Evolutionary conservation across 2,329 filamentous ascomycete species (phyloP).

Genomic region (Talaromyces sp.): DNA sequence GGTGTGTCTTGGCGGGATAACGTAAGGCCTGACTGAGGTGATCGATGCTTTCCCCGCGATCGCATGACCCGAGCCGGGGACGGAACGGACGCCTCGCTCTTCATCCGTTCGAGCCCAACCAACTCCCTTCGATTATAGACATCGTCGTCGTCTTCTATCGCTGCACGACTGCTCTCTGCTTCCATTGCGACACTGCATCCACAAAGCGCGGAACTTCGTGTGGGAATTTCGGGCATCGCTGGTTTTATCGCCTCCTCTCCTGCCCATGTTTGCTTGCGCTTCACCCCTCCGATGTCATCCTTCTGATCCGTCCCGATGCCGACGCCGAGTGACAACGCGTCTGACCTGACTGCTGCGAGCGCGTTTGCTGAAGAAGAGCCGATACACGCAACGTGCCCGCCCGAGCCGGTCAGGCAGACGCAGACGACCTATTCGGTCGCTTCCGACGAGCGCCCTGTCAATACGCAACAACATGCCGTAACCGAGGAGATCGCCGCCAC

Average conservation of each 20-base stretch:
- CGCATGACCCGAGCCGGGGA: slow-evolving; percentile 18
- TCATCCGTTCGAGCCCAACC: slow-evolving; percentile 10
- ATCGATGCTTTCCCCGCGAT: slow-evolving; percentile 30
- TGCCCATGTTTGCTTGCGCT: slow-evolving; percentile 15
- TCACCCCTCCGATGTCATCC: slow-evolving; percentile 32
- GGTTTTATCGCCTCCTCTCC: background rate
- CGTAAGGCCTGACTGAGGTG: background rate
- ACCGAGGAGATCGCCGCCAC: slow-evolving; percentile 24
- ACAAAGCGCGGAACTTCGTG: no score
- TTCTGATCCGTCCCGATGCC: slow-evolving; percentile 45
- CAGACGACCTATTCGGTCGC: slow-evolving; percentile 26
- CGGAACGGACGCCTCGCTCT: slow-evolving; percentile 13
- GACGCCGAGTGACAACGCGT: slow-evolving; percentile 43
- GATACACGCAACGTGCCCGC: slow-evolving; percentile 46
- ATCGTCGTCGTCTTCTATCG: background rate
- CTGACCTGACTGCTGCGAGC: slow-evolving; percentile 32
- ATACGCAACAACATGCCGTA: slow-evolving; percentile 17
- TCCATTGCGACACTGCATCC: background rate
- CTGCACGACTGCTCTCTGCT: background rate
- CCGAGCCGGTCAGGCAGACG: slow-evolving; percentile 34
- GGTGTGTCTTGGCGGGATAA: background rate
- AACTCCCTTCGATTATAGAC: background rate
- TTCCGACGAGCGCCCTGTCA: slow-evolving; percentile 19
- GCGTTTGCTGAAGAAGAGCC: slow-evolving; percentile 41
- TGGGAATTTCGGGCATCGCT: background rate